Evolutionary conservation across 164 flowering plant genomes (phyloP).

Genomic region (Amborella trichopoda): DNA sequence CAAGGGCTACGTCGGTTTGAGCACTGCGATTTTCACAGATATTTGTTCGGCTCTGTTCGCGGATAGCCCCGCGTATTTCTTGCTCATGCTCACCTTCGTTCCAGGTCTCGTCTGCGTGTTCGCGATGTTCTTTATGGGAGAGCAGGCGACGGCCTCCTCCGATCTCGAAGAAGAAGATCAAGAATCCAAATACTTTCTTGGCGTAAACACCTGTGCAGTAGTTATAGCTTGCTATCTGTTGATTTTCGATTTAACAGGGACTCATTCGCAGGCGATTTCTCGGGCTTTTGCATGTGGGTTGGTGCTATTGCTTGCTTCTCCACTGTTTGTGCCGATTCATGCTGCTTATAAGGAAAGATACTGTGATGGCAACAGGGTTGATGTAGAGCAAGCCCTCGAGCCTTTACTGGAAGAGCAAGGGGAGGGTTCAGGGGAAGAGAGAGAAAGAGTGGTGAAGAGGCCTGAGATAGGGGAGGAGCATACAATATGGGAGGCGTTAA

Average conservation of each 20-base stretch:
- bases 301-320: slow-evolving; percentile 24
- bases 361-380: too few species aligned
- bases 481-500: slow-evolving; percentile 50
- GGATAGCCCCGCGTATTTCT: slow-evolving; percentile 41
- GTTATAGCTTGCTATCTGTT: slow-evolving; percentile 29
- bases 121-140: slow-evolving; percentile 62
- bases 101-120: slow-evolving; percentile 54
- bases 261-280: slow-evolving; percentile 19
- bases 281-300: slow-evolving; percentile 18
- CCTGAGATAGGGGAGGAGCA: slow-evolving; percentile 84
- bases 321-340: slow-evolving; percentile 43
- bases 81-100: slow-evolving; percentile 51
- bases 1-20: slow-evolving; percentile 74
- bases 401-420: not conserved
- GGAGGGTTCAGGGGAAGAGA: slow-evolving; percentile 6
- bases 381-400: too few species aligned
- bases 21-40: slow-evolving; percentile 90
- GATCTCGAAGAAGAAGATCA: slow-evolving; percentile 12
- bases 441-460: slow-evolving; percentile 6
- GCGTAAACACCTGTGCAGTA: slow-evolving; percentile 24
- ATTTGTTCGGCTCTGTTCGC: slow-evolving; percentile 54
- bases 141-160: slow-evolving; percentile 25
- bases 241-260: slow-evolving; percentile 25
- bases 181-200: slow-evolving; percentile 13
- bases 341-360: too few species aligned